phyloP scores from a whole-genome alignment of 352 stramenopile species.

The Phytophthora boehmeriae region DNA sequence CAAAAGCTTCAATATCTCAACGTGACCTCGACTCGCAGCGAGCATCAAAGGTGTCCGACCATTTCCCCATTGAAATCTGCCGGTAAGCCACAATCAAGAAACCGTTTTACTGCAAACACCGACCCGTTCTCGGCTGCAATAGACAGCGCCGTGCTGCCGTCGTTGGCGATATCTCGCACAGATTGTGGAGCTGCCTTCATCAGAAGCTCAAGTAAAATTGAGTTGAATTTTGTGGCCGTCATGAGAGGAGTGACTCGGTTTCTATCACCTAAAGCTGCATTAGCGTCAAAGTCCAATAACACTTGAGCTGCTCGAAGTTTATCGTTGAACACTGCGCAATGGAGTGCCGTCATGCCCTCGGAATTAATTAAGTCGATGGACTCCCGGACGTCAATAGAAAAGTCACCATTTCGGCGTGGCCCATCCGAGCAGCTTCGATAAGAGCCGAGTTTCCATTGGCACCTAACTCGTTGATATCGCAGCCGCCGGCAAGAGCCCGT shows the following conservation, averaged over 20 bases:
- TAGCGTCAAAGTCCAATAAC: slow-evolving; percentile 11
- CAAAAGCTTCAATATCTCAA: slow-evolving; percentile 10
- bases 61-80: slow-evolving; percentile 10
- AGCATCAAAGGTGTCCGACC: slow-evolving; percentile 22
- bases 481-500: background rate
- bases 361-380: background rate
- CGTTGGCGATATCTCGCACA: slow-evolving; percentile 7
- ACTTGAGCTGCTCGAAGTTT: background rate
- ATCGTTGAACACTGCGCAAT: slow-evolving; percentile 6
- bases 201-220: slow-evolving; percentile 1
- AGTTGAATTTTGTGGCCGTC: background rate
- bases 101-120: slow-evolving; percentile 4
- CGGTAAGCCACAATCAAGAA: slow-evolving; percentile 2
- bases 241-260: slow-evolving; percentile 11
- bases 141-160: slow-evolving; percentile 5
- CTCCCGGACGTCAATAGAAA: slow-evolving; percentile 4
- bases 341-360: slow-evolving; percentile 11
- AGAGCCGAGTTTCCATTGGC: slow-evolving; percentile 6
- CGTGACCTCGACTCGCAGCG: slow-evolving; percentile 10
- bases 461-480: background rate
- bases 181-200: slow-evolving; percentile 4
- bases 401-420: slow-evolving; percentile 7
- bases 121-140: slow-evolving; percentile 9
- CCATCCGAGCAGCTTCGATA: slow-evolving; percentile 6
- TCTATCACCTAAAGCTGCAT: background rate